Evolutionary conservation across 148 eudicot species (phyloP).

Genomic region (Cornus florida): DNA sequence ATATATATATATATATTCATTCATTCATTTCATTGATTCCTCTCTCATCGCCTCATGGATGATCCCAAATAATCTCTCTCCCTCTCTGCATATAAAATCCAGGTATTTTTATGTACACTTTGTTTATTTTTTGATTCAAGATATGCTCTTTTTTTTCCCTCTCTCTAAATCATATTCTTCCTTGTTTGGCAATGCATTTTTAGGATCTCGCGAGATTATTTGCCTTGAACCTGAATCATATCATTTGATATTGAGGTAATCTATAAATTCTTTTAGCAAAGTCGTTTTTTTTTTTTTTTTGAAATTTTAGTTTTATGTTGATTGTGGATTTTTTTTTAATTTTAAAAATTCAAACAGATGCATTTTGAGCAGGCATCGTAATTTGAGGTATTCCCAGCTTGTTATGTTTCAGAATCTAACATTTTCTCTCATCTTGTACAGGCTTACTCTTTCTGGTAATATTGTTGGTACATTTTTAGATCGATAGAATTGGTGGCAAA

Average conservation of each 20-base stretch:
- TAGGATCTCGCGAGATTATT: not conserved
- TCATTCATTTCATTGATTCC: not conserved
- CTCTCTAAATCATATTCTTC: not conserved
- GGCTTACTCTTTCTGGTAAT: slow-evolving; percentile 1
- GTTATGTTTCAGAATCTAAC: not conserved
- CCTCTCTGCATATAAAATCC: not conserved
- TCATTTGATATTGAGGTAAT: not conserved
- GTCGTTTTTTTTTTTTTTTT: not conserved
- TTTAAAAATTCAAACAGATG: not conserved
- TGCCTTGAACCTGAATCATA: not conserved
- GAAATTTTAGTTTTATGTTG: not conserved
- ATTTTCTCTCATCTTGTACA: slow-evolving; percentile 3
- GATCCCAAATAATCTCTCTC: not conserved
- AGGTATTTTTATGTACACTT: not conserved
- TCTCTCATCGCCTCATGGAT: not conserved
- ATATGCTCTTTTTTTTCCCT: not conserved
- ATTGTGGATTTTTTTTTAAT: not conserved
- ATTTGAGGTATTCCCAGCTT: not conserved
- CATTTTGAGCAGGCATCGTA: not conserved
- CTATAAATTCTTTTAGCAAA: not conserved
- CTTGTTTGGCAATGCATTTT: not conserved
- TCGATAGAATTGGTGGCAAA: not conserved
- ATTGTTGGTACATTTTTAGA: not conserved
- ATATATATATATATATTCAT: not conserved
- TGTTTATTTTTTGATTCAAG: not conserved